phyloP scores from a whole-genome alignment of 1,284 basidiomycete genomes.

The Leccinum subrobustum region DNA sequence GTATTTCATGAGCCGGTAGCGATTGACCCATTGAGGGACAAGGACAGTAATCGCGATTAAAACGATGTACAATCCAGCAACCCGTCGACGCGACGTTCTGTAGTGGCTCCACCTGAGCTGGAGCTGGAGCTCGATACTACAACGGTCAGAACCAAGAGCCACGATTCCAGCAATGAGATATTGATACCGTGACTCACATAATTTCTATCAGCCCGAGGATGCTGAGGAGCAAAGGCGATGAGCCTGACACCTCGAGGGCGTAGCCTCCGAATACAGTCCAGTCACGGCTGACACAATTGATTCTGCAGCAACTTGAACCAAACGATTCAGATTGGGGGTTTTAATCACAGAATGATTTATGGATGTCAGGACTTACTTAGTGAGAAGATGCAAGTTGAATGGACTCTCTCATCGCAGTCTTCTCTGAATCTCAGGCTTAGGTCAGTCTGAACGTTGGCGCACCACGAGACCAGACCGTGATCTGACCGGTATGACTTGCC shows the following conservation, averaged over 20 bases:
- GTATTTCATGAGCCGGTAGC: conserved; percentile 42
- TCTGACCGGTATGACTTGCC: no score
- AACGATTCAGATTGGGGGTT: conserved; percentile 49
- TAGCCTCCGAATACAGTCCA: conserved; percentile 48
- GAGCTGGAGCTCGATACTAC: no score
- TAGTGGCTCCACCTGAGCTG: no score
- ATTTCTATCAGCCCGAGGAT: conserved; percentile 56
- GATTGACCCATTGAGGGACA: conserved; percentile 39
- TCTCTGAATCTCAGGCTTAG: no score
- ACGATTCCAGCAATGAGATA: no score
- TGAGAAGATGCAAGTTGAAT: conserved; percentile 39
- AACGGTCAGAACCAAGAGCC: no score
- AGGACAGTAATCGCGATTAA: conserved; percentile 38
- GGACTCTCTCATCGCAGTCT: no score
- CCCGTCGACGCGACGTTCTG: no score
- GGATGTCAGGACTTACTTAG: conserved; percentile 24
- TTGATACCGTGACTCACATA: conserved; percentile 38
- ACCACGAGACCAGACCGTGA: no score
- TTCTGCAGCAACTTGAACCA: conserved; percentile 47
- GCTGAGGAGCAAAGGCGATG: conserved; percentile 52
- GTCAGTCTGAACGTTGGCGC: no score
- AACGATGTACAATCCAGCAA: conserved; percentile 43
- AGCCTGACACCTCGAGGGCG: conserved; percentile 52
- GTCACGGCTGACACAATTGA: conserved; percentile 35
- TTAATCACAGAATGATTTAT: conserved; percentile 8